Percentiles rank a stretch among this genome's conserved stretches.
phyloP scores from a whole-genome alignment of 306 rosid species.

The Quillaja saponaria region DNA sequence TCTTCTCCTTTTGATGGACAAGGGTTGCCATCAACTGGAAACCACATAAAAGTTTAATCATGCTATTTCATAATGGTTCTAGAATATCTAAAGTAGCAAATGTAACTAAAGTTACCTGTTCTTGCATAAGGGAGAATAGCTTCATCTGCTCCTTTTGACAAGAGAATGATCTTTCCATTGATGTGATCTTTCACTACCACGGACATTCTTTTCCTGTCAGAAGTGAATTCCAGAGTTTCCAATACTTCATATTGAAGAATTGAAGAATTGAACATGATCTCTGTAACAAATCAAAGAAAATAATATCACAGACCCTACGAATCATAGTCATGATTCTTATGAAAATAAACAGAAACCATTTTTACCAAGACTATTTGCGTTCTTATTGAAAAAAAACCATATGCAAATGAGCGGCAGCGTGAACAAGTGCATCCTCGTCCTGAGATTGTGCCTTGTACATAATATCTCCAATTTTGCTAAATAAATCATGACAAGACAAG shows the following conservation, averaged over 20 bases:
- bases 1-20: too few species aligned
- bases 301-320: slow-evolving; percentile 31
- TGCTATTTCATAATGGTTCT: slow-evolving; percentile 14
- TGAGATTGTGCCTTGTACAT: slow-evolving; percentile 96
- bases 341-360: slow-evolving; percentile 30
- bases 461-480: slow-evolving; percentile 84
- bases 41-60: neutral
- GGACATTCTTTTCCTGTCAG: slow-evolving; percentile 99
- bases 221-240: slow-evolving; percentile 92
- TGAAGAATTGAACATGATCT: slow-evolving; percentile 73
- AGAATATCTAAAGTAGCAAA: slow-evolving; percentile 15
- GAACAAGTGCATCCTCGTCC: slow-evolving; percentile 99
- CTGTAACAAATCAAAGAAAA: slow-evolving; percentile 54
- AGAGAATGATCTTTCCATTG: slow-evolving; percentile 79
- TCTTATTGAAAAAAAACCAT: slow-evolving; percentile 83
- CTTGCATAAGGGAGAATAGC: slow-evolving; percentile 79
- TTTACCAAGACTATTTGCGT: slow-evolving; percentile 68
- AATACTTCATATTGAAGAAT: slow-evolving; percentile 73
- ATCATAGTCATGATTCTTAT: slow-evolving; percentile 17
- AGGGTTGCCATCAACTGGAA: too few species aligned
- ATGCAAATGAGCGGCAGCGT: slow-evolving; percentile 82
- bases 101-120: slow-evolving; percentile 50
- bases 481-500: slow-evolving; percentile 33
- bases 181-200: slow-evolving; percentile 80
- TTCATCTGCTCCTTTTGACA: slow-evolving; percentile 98